Evolutionary conservation across 306 rosid species (phyloP).

Genomic region (Ormosia emarginata): DNA sequence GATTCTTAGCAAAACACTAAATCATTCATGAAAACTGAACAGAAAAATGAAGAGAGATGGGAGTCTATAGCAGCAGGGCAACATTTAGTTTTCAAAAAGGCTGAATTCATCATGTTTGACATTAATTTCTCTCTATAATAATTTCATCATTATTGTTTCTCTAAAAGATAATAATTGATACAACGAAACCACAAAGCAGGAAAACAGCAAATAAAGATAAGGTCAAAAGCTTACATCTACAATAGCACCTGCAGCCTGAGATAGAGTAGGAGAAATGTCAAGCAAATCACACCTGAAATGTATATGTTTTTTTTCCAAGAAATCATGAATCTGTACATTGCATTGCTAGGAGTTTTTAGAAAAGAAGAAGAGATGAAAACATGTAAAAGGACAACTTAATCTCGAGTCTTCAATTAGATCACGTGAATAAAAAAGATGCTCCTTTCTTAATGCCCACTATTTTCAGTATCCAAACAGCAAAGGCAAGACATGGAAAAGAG

Average conservation of each 20-base stretch:
- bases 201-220: background rate
- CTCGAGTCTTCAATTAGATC: background rate
- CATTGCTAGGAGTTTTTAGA: background rate
- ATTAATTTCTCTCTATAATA: background rate
- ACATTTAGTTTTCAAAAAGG: background rate
- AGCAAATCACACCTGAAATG: constrained; percentile 79
- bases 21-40: background rate
- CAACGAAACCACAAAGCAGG: background rate
- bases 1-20: background rate
- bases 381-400: background rate
- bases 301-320: background rate
- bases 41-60: background rate
- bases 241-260: constrained; percentile 96
- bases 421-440: background rate
- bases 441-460: background rate
- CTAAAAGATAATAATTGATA: background rate
- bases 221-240: constrained; percentile 60
- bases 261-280: constrained; percentile 78
- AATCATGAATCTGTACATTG: background rate
- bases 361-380: background rate
- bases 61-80: background rate
- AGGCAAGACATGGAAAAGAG: background rate
- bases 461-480: background rate
- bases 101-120: background rate
- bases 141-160: background rate